These are phyloP conservation scores for Acarospora socialis DNA, from an alignment of 2,329 filamentous ascomycete genomes.

Conservation along the genomic window DNA sequence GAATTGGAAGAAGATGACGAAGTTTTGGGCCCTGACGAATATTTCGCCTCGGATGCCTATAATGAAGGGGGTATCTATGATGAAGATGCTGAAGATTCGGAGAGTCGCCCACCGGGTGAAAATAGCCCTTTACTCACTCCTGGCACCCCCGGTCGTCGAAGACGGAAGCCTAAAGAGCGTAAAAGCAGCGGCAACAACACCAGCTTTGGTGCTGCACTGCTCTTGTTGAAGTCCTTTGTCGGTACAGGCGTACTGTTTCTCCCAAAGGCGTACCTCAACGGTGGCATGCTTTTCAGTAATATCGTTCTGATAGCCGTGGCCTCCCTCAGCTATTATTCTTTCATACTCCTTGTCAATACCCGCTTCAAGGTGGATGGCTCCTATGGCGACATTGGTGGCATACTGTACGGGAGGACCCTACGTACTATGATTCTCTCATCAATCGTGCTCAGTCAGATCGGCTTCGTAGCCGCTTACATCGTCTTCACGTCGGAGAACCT, in stretches of 20 bases:
- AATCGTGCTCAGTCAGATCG: conserved; percentile 89
- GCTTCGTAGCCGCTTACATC: conserved; percentile 89
- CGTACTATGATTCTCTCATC: conserved; percentile 74
- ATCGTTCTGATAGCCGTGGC: conserved; percentile 77
- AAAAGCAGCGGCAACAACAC: conserved; percentile 62
- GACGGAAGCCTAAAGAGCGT: conserved; percentile 62
- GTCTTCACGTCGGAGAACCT: conserved; percentile 95
- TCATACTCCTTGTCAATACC: conserved; percentile 80
- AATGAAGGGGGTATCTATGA: conserved; percentile 34
- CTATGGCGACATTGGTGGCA: conserved; percentile 91
- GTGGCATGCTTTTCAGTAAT: conserved; percentile 95
- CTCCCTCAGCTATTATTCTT: conserved; percentile 86
- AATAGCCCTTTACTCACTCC: conserved; percentile 65
- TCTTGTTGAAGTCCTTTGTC: conserved; percentile 94
- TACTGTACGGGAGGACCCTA: conserved; percentile 84
- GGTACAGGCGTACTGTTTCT: conserved; percentile 91
- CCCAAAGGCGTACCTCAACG: conserved; percentile 84
- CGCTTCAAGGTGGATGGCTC: conserved; percentile 79
- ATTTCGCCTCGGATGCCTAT: conserved; percentile 68
- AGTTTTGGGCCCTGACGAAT: conserved; percentile 71
- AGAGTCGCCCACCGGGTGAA: conserved; percentile 48
- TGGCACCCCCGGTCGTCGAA: conserved; percentile 52
- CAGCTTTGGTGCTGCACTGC: conserved; percentile 62
- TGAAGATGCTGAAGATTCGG: conserved; percentile 30
- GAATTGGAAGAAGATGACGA: conserved; percentile 95